phyloP scores from a whole-genome alignment of 495 filamentous ascomycete species.

The Penicillium riverlandense region DNA sequence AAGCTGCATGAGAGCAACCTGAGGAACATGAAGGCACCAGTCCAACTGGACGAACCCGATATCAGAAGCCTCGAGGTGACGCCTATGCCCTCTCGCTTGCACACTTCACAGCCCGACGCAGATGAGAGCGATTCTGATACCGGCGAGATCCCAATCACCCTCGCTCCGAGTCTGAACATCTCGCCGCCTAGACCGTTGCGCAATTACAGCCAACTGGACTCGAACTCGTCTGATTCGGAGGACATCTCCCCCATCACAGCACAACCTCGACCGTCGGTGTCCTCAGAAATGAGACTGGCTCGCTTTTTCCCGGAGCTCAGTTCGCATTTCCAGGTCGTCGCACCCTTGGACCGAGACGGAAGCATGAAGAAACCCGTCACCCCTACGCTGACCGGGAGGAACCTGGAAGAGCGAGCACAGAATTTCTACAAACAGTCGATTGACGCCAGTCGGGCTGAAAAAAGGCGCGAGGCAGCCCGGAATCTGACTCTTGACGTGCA shows the following conservation, averaged over 20 bases:
- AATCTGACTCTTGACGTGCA: background rate
- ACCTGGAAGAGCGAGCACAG: conserved; percentile 13
- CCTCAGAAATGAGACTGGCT: conserved; percentile 7
- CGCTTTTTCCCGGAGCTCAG: conserved; percentile 29
- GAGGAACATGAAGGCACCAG: background rate
- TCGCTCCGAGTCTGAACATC: background rate
- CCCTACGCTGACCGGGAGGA: conserved; percentile 7
- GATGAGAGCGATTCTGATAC: too few species aligned
- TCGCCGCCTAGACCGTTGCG: conserved; percentile 7
- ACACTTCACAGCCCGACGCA: too few species aligned
- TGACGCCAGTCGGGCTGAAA: background rate
- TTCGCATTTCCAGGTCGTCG: conserved; percentile 21
- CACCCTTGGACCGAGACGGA: conserved; percentile 6
- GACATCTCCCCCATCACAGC: conserved; percentile 25
- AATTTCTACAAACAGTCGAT: conserved; percentile 7
- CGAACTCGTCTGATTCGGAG: conserved; percentile 11
- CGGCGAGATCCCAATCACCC: background rate
- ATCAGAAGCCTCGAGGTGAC: too few species aligned
- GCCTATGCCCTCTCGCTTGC: too few species aligned
- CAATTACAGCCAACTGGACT: conserved; percentile 12
- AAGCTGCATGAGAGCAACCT: background rate
- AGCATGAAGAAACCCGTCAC: conserved; percentile 3
- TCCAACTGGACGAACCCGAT: too few species aligned
- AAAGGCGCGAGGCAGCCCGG: background rate
- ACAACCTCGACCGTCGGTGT: conserved; percentile 6